These are phyloP conservation scores for Mrakia blollopis DNA, from an alignment of 768 basidiomycete genomes.

Conservation along the genomic window DNA sequence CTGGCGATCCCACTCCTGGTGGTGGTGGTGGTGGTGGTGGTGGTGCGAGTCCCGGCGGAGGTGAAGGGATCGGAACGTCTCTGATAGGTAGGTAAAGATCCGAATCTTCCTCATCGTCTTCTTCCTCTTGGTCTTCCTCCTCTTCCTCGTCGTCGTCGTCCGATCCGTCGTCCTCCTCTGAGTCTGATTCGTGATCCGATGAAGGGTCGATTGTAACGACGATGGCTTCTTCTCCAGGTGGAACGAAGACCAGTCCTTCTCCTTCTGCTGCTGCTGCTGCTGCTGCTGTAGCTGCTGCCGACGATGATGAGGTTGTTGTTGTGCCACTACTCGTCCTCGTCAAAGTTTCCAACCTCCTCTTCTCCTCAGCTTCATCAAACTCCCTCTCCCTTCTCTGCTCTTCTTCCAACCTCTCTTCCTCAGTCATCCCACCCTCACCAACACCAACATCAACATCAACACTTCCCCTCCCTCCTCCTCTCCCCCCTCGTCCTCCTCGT, in stretches of 20 bases:
- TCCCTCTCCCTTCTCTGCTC: background rate
- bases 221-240: too few relatives aligned
- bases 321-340: background rate
- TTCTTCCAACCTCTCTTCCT: background rate
- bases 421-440: too few relatives aligned
- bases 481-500: too few relatives aligned
- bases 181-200: too few relatives aligned
- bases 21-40: background rate
- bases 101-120: conserved; percentile 13
- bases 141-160: background rate
- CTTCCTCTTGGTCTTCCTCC: background rate
- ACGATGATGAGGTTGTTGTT: background rate
- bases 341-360: background rate
- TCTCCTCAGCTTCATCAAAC: background rate
- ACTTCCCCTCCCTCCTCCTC: too few relatives aligned
- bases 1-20: background rate
- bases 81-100: conserved; percentile 30
- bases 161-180: background rate
- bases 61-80: conserved; percentile 19
- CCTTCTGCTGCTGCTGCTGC: background rate
- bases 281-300: background rate
- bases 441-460: too few relatives aligned
- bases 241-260: too few relatives aligned
- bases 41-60: conserved; percentile 10
- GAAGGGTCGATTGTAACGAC: too few relatives aligned